phyloP scores from a whole-genome alignment of 2,329 filamentous ascomycete genomes.

The Neocatenulostroma microsporum region DNA sequence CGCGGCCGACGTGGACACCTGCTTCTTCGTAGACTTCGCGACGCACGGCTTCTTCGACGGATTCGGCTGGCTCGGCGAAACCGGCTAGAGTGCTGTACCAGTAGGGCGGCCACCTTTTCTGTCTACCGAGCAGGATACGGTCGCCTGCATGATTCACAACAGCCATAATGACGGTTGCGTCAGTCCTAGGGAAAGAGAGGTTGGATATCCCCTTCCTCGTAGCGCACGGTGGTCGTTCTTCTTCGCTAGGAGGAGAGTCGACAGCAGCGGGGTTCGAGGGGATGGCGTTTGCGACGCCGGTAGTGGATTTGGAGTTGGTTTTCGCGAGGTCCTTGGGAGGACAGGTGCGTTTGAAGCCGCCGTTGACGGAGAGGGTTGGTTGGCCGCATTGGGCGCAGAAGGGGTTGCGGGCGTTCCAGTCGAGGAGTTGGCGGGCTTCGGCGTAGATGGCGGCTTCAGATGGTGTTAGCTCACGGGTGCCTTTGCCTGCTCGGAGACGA shows the following conservation, averaged over 20 bases:
- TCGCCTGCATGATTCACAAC: constrained; percentile 74
- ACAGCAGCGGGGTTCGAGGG: constrained; percentile 3
- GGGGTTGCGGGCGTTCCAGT: constrained; percentile 90
- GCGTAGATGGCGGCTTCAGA: constrained; percentile 77
- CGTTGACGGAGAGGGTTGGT: constrained; percentile 69
- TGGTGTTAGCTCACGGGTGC: background rate
- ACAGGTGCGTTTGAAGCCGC: constrained; percentile 72
- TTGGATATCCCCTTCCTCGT: constrained; percentile 84
- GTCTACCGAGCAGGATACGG: constrained; percentile 72
- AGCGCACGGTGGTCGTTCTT: constrained; percentile 62
- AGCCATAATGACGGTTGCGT: constrained; percentile 92
- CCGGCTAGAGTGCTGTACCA: constrained; percentile 79
- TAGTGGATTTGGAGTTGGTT: constrained; percentile 21
- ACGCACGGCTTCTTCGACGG: constrained; percentile 45
- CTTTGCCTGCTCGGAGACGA: constrained; percentile 2
- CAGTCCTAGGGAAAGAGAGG: constrained; percentile 82
- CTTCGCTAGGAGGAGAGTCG: constrained; percentile 22
- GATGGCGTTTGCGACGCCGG: constrained; percentile 6
- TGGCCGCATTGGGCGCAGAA: constrained; percentile 88
- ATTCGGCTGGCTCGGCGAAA: constrained; percentile 46
- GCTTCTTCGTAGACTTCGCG: constrained; percentile 46
- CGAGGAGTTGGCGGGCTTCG: constrained; percentile 76
- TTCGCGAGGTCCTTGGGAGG: constrained; percentile 58
- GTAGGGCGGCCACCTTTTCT: constrained; percentile 70
- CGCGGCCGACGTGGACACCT: constrained; percentile 41